These are phyloP conservation scores for Geotrichum bryndzae DNA, from an alignment of 1,139 yeast genomes.

Conservation along the genomic window DNA sequence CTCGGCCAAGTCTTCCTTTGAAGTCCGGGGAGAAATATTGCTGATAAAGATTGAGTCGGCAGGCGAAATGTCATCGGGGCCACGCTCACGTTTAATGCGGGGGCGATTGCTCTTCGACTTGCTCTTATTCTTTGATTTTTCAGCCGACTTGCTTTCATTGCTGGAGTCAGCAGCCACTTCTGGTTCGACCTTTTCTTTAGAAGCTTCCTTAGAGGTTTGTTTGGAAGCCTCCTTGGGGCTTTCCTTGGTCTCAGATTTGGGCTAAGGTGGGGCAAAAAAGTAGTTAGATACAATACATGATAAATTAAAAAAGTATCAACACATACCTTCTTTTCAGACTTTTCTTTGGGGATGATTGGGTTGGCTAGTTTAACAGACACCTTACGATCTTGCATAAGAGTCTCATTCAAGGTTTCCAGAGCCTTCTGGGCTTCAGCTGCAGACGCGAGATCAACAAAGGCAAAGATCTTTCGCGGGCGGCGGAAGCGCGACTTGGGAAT, in stretches of 20 bases:
- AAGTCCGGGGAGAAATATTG: constrained; percentile 38
- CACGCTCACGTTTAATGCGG: constrained; percentile 18
- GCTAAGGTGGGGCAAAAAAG: not conserved
- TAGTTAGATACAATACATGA: not conserved
- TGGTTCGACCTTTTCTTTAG: constrained; percentile 12
- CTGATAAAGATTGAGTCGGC: constrained; percentile 47
- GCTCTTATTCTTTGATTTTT: not conserved
- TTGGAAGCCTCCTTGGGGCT: not conserved
- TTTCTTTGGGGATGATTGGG: constrained; percentile 20
- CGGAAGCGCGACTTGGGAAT: constrained; percentile 16
- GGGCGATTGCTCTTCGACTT: constrained; percentile 3
- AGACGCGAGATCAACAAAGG: constrained; percentile 55
- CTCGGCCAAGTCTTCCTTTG: constrained; percentile 30
- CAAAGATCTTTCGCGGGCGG: constrained; percentile 11
- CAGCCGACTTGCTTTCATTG: constrained; percentile 1
- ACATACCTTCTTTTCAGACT: constrained; percentile 6
- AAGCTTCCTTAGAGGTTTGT: too few relatives aligned
- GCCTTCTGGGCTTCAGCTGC: constrained; percentile 47
- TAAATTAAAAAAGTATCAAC: not conserved
- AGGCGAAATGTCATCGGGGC: constrained; percentile 20
- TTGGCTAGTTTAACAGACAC: constrained; percentile 49
- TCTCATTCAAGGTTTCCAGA: constrained; percentile 44
- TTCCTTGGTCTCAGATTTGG: not conserved
- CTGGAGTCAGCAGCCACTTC: not conserved
- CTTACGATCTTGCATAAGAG: constrained; percentile 43